Conservation (phyloP, 768 basidiomycete species). For the Gloeopeniophorella convolvens region DNA sequence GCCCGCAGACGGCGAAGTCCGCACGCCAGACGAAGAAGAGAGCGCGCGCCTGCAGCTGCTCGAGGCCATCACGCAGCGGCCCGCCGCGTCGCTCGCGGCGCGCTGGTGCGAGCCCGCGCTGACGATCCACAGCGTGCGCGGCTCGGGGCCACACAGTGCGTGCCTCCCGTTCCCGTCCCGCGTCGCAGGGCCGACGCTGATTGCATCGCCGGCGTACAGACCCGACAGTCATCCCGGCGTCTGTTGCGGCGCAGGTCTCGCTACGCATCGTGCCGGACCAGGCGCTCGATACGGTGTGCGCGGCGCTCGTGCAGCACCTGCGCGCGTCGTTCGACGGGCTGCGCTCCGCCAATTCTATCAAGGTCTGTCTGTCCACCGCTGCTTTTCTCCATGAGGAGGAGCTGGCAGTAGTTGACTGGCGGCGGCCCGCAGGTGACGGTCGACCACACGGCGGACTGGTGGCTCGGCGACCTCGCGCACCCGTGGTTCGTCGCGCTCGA, state of each 20-base stretch:
- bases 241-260: conserved; percentile 79
- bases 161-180: conserved; percentile 4
- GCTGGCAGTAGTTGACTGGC: neutral
- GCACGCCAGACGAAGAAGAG: conserved; percentile 62
- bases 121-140: conserved; percentile 79
- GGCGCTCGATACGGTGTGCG: conserved; percentile 61
- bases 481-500: conserved; percentile 86
- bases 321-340: conserved; percentile 49
- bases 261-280: conserved; percentile 95
- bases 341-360: conserved; percentile 62
- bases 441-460: conserved; percentile 89
- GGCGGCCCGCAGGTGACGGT: conserved; percentile 52
- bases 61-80: conserved; percentile 57
- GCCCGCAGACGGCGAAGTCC: conserved; percentile 65
- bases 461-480: conserved; percentile 84
- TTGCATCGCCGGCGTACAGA: conserved; percentile 35
- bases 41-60: conserved; percentile 60
- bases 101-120: conserved; percentile 90
- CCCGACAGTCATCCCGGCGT: conserved; percentile 82
- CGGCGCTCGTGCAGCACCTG: conserved; percentile 54
- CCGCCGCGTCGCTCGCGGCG: conserved; percentile 62
- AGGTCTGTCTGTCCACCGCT: conserved; percentile 44
- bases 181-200: neutral
- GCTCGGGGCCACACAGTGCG: conserved; percentile 76
- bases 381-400: neutral